Conservation (phyloP, 2,329 filamentous ascomycete genomes). For the Alternaria sp. region DNA sequence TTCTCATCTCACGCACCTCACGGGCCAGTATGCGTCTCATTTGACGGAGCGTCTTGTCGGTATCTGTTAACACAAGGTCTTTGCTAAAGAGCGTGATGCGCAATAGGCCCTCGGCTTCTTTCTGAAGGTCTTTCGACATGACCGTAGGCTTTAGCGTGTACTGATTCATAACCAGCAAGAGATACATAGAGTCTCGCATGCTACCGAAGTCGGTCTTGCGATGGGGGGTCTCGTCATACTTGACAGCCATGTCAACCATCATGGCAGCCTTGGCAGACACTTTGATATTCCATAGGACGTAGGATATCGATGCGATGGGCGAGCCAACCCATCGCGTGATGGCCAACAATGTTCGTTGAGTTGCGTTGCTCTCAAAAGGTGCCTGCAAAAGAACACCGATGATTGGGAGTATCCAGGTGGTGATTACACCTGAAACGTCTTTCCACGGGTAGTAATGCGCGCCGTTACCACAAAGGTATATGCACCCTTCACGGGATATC, state of each 20-base stretch:
- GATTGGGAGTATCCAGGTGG: slow-evolving; percentile 53
- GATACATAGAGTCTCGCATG: slow-evolving; percentile 56
- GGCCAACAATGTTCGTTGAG: slow-evolving; percentile 47
- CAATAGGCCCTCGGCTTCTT: slow-evolving; percentile 51
- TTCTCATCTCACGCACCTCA: slow-evolving; percentile 52
- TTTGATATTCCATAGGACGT: slow-evolving; percentile 54
- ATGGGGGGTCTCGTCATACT: slow-evolving; percentile 39
- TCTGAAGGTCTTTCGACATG: slow-evolving; percentile 19
- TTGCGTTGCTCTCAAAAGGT: slow-evolving; percentile 53
- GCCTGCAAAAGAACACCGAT: slow-evolving; percentile 52
- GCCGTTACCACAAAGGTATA: slow-evolving; percentile 45
- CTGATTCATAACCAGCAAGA: slow-evolving; percentile 57
- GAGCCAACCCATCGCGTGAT: slow-evolving; percentile 50
- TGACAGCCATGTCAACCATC: slow-evolving; percentile 52
- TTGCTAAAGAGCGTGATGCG: slow-evolving; percentile 54
- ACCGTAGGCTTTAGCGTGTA: slow-evolving; percentile 50
- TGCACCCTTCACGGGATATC: slow-evolving; percentile 45
- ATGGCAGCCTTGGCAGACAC: slow-evolving; percentile 51
- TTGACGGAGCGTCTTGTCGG: slow-evolving; percentile 40
- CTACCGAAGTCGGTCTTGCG: slow-evolving; percentile 46
- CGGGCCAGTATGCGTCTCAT: slow-evolving; percentile 49
- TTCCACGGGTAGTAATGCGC: slow-evolving; percentile 46
- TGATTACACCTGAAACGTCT: slow-evolving; percentile 45
- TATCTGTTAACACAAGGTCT: slow-evolving; percentile 43
- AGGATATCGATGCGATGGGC: slow-evolving; percentile 49